A percentile compares a stretch with the other conserved stretches of the same genome.
phyloP scores from a whole-genome alignment of 257 asterid genomes.

The Solanum pinnatisectum region DNA sequence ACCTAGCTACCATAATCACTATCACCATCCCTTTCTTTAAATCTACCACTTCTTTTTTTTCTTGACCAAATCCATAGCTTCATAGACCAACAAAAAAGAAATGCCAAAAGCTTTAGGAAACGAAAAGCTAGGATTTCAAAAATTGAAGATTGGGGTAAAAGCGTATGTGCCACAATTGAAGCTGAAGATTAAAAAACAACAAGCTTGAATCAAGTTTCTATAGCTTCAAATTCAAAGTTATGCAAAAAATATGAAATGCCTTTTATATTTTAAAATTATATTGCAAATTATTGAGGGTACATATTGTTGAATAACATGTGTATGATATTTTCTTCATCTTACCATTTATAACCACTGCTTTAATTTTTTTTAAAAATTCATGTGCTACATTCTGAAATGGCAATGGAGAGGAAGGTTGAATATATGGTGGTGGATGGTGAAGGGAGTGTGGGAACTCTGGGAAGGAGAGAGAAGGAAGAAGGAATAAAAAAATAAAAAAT shows the following conservation, averaged over 20 bases:
- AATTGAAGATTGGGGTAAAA: neutral
- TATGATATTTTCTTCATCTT: neutral
- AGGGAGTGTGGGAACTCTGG: neutral
- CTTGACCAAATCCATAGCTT: neutral
- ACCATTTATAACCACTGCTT: neutral
- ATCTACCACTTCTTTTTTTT: neutral
- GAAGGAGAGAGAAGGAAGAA: neutral
- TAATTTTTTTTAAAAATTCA: rapidly evolving
- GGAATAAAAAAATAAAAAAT: too few species aligned
- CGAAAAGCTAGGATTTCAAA: neutral
- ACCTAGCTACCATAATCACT: neutral
- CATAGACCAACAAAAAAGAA: neutral
- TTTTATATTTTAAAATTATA: too few species aligned
- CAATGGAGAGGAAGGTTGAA: neutral
- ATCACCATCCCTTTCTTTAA: neutral
- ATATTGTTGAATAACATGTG: neutral
- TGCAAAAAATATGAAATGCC: neutral
- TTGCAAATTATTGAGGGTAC: neutral
- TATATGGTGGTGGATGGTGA: neutral
- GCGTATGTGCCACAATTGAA: neutral
- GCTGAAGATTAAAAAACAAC: neutral
- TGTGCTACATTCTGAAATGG: neutral
- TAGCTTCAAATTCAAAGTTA: neutral
- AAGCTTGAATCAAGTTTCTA: neutral
- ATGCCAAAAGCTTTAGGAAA: neutral